Base-by-base conservation (phyloP, 2,329 filamentous ascomycete species). In the Monosporascus sp. region DNA sequence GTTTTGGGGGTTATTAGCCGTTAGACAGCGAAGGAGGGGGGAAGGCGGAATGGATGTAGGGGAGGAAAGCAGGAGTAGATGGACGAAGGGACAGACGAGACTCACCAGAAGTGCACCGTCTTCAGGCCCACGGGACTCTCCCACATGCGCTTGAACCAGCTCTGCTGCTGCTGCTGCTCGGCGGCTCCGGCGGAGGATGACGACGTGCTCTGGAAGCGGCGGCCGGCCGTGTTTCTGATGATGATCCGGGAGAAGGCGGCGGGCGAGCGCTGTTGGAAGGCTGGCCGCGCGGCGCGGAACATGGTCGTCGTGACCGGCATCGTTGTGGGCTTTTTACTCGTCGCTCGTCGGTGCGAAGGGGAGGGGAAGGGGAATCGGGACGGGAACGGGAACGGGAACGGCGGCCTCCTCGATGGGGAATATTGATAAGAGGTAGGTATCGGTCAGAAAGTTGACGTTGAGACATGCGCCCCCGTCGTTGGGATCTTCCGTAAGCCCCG, bases 101-200 rank as follows among this genome's bases (percentile, higher is more conserved):
- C 79, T 60, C 77, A 93, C 93, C 94, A 99, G 77, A 99, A 99
- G 74, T 99, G 94, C 65, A 99, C 94, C 57, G 94, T 99, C 86
- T 91, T 91, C 63, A 92, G 63, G 49, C 89, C 89, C 59, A 92
- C 73, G 57, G 89, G 88, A 71, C 87, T 90, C 72, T 90, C 84
- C 87, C 86, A 91, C 79, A 95, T 83, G 73, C 85, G 85, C 78
- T 86, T 84, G 71, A 94, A 85, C 78, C 79, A 85, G 67, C 75
- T 74, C 57, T 70, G 63, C 61, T 22, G 22, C 22, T 22, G 22
- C 22, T 70, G 63, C 61, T 74, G 68, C 61, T 74, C 74, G 49
- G 69, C 70, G 49, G 72, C 25, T 27, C 25, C 72, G 58, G 78
- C 75, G 42, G 84, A 77, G 45, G 38, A 41, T 3, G 42, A 46